Evolutionary conservation across 2,329 filamentous ascomycete genomes (phyloP), one percentile per base, ranked within the genome.

Genomic region (Rhexocercosporidium sp.): DNA sequence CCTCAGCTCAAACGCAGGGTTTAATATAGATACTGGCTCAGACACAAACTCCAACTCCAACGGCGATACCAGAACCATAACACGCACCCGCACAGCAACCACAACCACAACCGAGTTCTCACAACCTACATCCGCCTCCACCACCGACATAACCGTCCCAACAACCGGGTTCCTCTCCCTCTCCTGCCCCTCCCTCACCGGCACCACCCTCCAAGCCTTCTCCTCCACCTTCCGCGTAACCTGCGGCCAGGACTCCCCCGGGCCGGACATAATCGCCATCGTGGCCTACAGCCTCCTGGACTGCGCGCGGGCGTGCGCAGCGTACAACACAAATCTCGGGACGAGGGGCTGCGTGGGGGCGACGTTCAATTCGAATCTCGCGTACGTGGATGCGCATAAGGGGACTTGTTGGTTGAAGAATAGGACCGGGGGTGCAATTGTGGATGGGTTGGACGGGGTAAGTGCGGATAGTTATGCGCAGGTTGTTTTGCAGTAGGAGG

Each of bases 341-440:
- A 16, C 22, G 16, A 62, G 49, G 22, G 41, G 41, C 12, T 62
- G 59, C 27, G 46, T 62, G 46, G 59, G 22, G 16, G 59, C 59
- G 59, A 62, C 59, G 44, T 62, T 62, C 11, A 62, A 62, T 49
- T 49, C 39, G 4, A 51, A 62, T 62, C n/a, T 62, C 27, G 41
- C 41, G 46, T 62, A 62, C 39, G 59, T 62, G 27, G 41, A 46
- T 34, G 59, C 59, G 25, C 59, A 62, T 49, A 20, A 51, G n/a
- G 59, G 59, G 29, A 62, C 59, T 1, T 62, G 59, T 31, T 62
- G 59, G 59, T 49, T 62, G 57, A 62, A 62, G 41, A 51, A 29
- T 62, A 34, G 22, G 27, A 62, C 41, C 18, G 44, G 44, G 27
- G 34, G 22, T 16, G 22, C 41, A 9, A 1, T 37, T 27, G 46